phyloP scores from a whole-genome alignment of 306 rosid genomes.

The Glycine latifolia region DNA sequence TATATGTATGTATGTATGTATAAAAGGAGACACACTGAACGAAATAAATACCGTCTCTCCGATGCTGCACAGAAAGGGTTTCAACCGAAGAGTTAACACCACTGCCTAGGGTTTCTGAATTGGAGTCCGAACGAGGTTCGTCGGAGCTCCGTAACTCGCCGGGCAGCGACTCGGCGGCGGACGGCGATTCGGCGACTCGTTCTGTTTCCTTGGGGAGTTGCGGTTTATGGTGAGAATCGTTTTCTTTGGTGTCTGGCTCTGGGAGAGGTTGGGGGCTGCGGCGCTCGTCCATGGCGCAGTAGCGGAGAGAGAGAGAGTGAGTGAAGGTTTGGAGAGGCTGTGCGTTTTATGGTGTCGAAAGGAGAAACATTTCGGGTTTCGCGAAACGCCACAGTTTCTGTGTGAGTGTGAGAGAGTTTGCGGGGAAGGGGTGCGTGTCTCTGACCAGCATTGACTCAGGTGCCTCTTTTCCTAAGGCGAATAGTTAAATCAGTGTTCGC shows the following conservation, averaged over 20 bases:
- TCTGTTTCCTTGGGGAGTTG: background rate
- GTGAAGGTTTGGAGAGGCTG: slow-evolving; percentile 45
- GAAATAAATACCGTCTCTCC: slow-evolving; percentile 54
- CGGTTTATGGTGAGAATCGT: slow-evolving; percentile 29
- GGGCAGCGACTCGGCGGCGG: slow-evolving; percentile 33
- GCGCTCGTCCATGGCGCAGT: slow-evolving; percentile 56
- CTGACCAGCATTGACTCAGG: slow-evolving; percentile 81
- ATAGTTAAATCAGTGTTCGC: too few relatives aligned
- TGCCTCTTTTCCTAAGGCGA: slow-evolving; percentile 6
- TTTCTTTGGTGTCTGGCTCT: slow-evolving; percentile 28
- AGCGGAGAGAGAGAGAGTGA: slow-evolving; percentile 33
- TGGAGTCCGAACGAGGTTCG: slow-evolving; percentile 12
- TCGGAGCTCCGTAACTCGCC: slow-evolving; percentile 42
- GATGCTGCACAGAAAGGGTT: slow-evolving; percentile 45
- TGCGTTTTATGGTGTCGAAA: slow-evolving; percentile 49
- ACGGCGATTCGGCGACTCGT: slow-evolving; percentile 22
- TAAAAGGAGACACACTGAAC: background rate
- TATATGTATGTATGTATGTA: background rate
- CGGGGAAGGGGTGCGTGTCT: slow-evolving; percentile 31
- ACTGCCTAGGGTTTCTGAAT: slow-evolving; percentile 73
- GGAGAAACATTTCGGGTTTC: slow-evolving; percentile 51
- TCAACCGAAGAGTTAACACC: slow-evolving; percentile 45
- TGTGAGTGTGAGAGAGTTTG: slow-evolving; percentile 22
- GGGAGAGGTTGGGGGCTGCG: slow-evolving; percentile 50
- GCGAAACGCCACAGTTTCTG: slow-evolving; percentile 48